Conservation (phyloP, 495 filamentous ascomycete species). For the Tuber magnatum region DNA sequence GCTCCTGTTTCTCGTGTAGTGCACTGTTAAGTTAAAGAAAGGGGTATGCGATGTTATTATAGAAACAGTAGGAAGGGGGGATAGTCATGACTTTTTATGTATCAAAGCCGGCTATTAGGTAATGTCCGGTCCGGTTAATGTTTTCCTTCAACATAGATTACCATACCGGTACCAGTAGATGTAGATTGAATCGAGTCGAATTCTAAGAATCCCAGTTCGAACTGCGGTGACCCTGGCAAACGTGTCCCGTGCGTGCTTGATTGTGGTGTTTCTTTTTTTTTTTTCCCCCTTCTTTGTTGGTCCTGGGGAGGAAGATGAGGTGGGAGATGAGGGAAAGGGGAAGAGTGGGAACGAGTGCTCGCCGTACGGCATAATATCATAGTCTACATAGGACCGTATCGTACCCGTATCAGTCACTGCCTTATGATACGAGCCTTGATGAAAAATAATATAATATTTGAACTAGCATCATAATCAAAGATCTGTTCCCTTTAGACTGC, state of each 20-base stretch:
- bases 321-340: not conserved
- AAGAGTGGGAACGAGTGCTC: not conserved
- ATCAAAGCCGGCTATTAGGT: not conserved
- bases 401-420: not conserved
- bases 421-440: not conserved
- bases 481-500: not conserved
- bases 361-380: not conserved
- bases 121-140: not conserved
- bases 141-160: not conserved
- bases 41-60: not conserved
- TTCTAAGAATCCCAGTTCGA: not conserved
- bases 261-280: not conserved
- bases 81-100: not conserved
- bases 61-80: not conserved
- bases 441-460: too few species aligned
- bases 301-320: not conserved
- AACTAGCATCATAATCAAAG: not conserved
- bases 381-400: not conserved
- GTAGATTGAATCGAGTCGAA: not conserved
- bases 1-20: not conserved
- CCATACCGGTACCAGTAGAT: not conserved
- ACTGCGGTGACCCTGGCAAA: not conserved
- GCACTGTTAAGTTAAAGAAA: not conserved
- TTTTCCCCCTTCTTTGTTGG: not conserved
- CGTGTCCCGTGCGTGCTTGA: not conserved